Evolutionary conservation across 2,329 filamentous ascomycete genomes (phyloP).

Genomic region (Penicillium sp.): DNA sequence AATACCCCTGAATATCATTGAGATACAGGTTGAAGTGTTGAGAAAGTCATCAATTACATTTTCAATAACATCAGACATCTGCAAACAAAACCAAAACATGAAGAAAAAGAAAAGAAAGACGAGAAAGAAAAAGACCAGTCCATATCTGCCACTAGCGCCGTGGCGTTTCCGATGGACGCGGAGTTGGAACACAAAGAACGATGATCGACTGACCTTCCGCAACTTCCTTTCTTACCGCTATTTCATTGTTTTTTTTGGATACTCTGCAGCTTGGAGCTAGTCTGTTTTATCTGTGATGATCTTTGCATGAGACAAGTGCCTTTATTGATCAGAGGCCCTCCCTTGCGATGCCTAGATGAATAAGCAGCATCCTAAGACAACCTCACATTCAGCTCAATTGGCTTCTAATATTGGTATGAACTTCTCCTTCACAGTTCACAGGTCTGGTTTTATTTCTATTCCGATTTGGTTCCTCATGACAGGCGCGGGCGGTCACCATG

Average conservation of each 20-base stretch:
- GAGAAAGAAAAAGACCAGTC: neutral
- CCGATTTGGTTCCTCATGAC: constrained; percentile 4
- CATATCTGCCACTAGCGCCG: neutral
- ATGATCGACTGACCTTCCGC: constrained; percentile 1
- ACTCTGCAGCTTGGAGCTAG: neutral
- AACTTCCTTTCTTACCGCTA: neutral
- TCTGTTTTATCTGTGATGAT: neutral
- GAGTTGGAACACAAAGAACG: constrained; percentile 8
- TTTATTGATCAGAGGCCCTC: constrained; percentile 1
- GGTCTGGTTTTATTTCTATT: constrained; percentile 4
- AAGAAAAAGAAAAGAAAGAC: neutral
- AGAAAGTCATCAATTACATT: constrained; percentile 9
- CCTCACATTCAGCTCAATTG: neutral
- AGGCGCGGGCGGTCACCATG: constrained; percentile 21
- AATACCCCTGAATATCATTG: constrained; percentile 18
- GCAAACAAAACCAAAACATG: neutral
- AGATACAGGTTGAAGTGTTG: constrained; percentile 14
- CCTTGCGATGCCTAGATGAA: constrained; percentile 12
- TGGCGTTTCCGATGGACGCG: constrained; percentile 11
- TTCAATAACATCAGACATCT: neutral
- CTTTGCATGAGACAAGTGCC: constrained; percentile 3
- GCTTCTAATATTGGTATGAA: constrained; percentile 6
- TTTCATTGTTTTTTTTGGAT: neutral
- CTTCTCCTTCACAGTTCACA: neutral
- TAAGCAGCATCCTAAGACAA: constrained; percentile 7